Conservation (phyloP, 2,329 filamentous ascomycete species). For the Lecanicillium sp. region DNA sequence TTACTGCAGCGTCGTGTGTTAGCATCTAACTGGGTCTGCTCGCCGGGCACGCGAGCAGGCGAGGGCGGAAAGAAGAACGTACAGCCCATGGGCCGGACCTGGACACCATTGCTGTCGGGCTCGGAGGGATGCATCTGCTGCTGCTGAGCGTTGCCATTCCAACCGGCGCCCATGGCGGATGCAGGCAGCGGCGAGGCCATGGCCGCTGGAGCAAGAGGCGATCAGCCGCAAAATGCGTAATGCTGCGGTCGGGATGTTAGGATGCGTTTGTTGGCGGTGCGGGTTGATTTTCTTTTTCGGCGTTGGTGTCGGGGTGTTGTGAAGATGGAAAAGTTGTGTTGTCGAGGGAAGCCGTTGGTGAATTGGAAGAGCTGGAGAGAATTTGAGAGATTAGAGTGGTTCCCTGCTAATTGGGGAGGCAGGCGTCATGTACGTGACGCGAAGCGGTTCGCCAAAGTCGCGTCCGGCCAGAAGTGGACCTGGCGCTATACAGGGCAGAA, state of each 20-base stretch:
- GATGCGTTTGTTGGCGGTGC: neutral
- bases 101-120: constrained; percentile 44
- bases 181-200: constrained; percentile 36
- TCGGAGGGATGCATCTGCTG: constrained; percentile 27
- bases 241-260: neutral
- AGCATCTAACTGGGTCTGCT: constrained; percentile 17
- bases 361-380: constrained; percentile 1
- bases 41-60: constrained; percentile 18
- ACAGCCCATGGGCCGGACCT: constrained; percentile 62
- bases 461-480: constrained; percentile 26
- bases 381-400: constrained; percentile 13
- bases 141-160: constrained; percentile 25
- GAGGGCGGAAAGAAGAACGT: constrained; percentile 31
- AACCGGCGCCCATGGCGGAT: constrained; percentile 25
- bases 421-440: constrained; percentile 36
- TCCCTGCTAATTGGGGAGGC: constrained; percentile 27
- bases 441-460: constrained; percentile 23
- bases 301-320: neutral
- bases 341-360: neutral
- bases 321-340: neutral
- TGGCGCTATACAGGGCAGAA: constrained; percentile 17
- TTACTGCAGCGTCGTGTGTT: constrained; percentile 54
- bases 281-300: neutral
- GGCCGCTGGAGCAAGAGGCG: constrained; percentile 18
- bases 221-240: constrained; percentile 7